Evolutionary conservation across 345 rosid genomes (phyloP).

Genomic region (Iberis pinnata): DNA sequence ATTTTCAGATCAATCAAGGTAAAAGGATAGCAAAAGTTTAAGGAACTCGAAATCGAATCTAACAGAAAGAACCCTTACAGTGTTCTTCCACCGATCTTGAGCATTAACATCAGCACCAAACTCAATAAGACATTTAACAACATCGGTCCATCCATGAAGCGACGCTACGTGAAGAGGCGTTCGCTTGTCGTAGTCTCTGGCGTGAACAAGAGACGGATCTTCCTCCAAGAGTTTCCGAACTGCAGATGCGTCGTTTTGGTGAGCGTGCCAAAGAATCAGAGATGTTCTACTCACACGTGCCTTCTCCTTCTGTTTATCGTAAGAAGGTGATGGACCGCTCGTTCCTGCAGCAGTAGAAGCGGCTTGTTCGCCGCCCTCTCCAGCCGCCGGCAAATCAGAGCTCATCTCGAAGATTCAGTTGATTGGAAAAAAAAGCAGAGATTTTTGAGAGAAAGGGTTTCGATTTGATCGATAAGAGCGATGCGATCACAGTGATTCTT

Average conservation of each 20-base stretch:
- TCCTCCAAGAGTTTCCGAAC: constrained; percentile 91
- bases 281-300: constrained; percentile 97
- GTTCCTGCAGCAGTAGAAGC: constrained; percentile 25
- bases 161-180: constrained; percentile 97
- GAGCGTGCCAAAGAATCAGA: constrained; percentile 93
- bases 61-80: constrained; percentile 35
- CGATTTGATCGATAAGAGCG: neutral
- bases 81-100: constrained; percentile 98
- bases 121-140: constrained; percentile 77
- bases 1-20: constrained; percentile 6
- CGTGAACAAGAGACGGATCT: constrained; percentile 73
- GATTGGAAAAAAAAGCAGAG: constrained; percentile 3
- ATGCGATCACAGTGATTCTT: neutral
- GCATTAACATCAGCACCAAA: constrained; percentile 97
- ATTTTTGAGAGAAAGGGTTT: neutral
- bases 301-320: constrained; percentile 86
- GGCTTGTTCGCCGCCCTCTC: constrained; percentile 29
- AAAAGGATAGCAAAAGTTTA: too few relatives aligned
- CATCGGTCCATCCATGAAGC: constrained; percentile 90
- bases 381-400: constrained; percentile 40
- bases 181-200: constrained; percentile 86
- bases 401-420: constrained; percentile 38
- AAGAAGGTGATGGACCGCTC: constrained; percentile 30
- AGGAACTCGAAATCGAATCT: neutral
- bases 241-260: constrained; percentile 81